Conservation (phyloP, 202 grass and related monocot genomes). For the Digitaria exilis region DNA sequence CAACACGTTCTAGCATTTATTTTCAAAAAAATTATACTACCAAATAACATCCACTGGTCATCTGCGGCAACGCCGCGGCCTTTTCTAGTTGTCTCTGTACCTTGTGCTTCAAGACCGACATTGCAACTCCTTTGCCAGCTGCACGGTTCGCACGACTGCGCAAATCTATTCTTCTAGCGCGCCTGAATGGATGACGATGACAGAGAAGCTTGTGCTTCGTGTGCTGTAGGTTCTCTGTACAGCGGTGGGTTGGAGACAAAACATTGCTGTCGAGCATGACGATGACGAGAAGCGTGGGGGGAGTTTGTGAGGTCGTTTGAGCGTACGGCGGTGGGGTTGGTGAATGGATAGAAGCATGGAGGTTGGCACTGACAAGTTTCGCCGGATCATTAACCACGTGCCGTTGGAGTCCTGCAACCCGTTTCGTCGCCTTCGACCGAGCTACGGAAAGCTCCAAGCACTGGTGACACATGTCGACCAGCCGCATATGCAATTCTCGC, state of each 20-base stretch:
- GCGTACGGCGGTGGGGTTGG: background rate
- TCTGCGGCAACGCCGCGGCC: too few species aligned
- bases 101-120: background rate
- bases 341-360: background rate
- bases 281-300: background rate
- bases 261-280: background rate
- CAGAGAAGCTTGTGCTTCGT: background rate
- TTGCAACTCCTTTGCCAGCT: background rate
- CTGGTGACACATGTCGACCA: background rate
- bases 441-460: background rate
- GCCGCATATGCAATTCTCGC: background rate
- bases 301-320: background rate
- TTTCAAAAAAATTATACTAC: too few species aligned
- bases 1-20: too few species aligned
- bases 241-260: slow-evolving; percentile 24
- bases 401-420: background rate
- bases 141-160: too few species aligned
- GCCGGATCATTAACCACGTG: slow-evolving; percentile 12
- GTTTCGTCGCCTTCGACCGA: background rate
- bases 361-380: slow-evolving; percentile 33
- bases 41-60: too few species aligned
- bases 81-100: background rate
- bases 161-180: background rate
- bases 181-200: background rate
- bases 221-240: background rate